These are phyloP conservation scores for Zangia roseola DNA, from an alignment of 768 basidiomycete genomes.

Conservation along the genomic window DNA sequence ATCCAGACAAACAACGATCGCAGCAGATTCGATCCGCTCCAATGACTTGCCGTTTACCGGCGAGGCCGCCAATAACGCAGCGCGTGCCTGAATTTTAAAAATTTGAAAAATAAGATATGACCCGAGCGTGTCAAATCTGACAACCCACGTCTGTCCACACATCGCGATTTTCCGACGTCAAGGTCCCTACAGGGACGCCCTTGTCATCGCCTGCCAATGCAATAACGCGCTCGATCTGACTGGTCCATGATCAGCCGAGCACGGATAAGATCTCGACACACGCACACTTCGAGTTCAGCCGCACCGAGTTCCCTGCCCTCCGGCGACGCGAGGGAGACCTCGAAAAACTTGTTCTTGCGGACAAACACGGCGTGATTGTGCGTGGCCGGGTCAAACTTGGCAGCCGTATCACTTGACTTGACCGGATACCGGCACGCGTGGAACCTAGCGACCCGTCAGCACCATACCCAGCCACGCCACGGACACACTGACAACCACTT, in stretches of 20 bases:
- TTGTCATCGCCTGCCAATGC: constrained; percentile 51
- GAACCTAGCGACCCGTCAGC: constrained; percentile 53
- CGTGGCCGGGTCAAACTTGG: constrained; percentile 68
- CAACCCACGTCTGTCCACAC: constrained; percentile 83
- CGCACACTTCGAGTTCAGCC: constrained; percentile 76
- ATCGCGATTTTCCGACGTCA: constrained; percentile 90
- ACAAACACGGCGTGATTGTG: constrained; percentile 91
- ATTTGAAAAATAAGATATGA: no score
- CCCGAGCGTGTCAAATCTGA: constrained; percentile 12
- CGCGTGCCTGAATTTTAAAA: constrained; percentile 43
- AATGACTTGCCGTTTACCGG: constrained; percentile 65
- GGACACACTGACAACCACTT: constrained; percentile 70
- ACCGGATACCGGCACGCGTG: constrained; percentile 88
- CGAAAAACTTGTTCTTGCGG: constrained; percentile 88
- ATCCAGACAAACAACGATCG: constrained; percentile 85
- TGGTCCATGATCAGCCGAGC: constrained; percentile 19
- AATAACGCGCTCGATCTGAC: constrained; percentile 71
- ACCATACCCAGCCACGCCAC: no score
- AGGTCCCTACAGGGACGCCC: constrained; percentile 64
- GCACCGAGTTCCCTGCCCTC: constrained; percentile 72
- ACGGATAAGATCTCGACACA: background rate
- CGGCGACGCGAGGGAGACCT: constrained; percentile 66
- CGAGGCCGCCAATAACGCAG: constrained; percentile 61
- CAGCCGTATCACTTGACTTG: constrained; percentile 78
- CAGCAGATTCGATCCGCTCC: constrained; percentile 83